phyloP scores from a whole-genome alignment of 768 basidiomycete species.

The Naganishia vishniacii region DNA sequence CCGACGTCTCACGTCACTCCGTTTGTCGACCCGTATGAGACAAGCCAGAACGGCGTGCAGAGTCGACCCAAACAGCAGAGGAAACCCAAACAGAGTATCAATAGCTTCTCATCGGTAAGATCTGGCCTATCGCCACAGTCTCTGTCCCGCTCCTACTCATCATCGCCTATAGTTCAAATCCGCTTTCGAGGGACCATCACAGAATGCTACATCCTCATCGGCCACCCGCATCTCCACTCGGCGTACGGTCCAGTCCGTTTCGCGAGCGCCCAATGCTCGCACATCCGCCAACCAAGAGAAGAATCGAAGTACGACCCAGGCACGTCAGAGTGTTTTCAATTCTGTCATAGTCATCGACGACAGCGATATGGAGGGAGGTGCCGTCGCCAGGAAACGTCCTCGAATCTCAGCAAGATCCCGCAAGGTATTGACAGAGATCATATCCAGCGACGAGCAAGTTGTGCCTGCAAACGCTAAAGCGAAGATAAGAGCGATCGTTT shows the following conservation, averaged over 20 bases:
- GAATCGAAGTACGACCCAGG: neutral
- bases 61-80: neutral
- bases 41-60: no score
- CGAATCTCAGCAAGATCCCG: neutral
- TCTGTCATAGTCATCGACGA: slow-evolving; percentile 11
- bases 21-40: no score
- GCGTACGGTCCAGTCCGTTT: neutral
- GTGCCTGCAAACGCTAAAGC: neutral
- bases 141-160: neutral
- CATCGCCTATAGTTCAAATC: neutral
- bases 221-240: neutral
- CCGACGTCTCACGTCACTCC: no score
- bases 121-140: no score
- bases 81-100: neutral
- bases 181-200: neutral
- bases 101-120: slow-evolving; percentile 8
- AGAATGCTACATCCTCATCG: neutral
- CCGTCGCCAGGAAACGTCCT: neutral
- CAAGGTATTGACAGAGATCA: neutral
- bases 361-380: slow-evolving; percentile 9
- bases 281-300: no score
- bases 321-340: no score
- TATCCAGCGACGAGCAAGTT: slow-evolving; percentile 19
- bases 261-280: no score
- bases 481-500: neutral